These are phyloP conservation scores for Sclerotinia borealis DNA, from an alignment of 2,329 filamentous ascomycete genomes.

Conservation along the genomic window DNA sequence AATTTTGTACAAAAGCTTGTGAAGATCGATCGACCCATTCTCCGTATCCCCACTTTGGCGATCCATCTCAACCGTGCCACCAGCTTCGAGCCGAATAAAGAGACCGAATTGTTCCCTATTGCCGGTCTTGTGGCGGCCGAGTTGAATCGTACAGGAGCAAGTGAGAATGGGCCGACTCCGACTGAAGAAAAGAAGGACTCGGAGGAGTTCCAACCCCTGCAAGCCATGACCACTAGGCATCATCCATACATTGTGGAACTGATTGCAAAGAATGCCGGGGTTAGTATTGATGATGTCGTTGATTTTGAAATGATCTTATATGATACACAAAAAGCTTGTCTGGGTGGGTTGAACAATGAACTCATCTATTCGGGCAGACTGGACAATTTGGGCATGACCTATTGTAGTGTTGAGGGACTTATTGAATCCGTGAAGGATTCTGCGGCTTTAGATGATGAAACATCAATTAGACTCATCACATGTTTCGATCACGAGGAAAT, in stretches of 20 bases:
- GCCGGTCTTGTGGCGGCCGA: constrained; percentile 81
- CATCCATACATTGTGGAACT: constrained; percentile 82
- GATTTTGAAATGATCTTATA: constrained; percentile 98
- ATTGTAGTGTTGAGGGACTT: constrained; percentile 80
- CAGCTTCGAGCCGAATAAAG: constrained; percentile 92
- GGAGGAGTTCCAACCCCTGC: constrained; percentile 65
- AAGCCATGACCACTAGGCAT: constrained; percentile 73
- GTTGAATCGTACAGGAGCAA: constrained; percentile 67
- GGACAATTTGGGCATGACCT: constrained; percentile 95
- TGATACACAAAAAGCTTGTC: constrained; percentile 83
- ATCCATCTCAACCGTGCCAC: constrained; percentile 86
- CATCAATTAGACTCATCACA: constrained; percentile 80
- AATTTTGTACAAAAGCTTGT: constrained; percentile 78
- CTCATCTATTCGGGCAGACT: constrained; percentile 94
- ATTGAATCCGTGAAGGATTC: constrained; percentile 67
- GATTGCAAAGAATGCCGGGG: constrained; percentile 72
- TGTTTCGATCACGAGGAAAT: constrained; percentile 99
- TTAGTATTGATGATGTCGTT: constrained; percentile 63
- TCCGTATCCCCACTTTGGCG: constrained; percentile 87
- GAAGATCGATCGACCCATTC: constrained; percentile 83
- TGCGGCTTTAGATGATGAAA: constrained; percentile 65
- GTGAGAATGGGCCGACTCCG: constrained; percentile 26
- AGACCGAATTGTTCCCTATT: constrained; percentile 92
- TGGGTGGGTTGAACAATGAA: constrained; percentile 88
- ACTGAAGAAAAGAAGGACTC: constrained; percentile 29